Base-by-base conservation (phyloP, 352 stramenopile species). In the Saprolegnia diclina region DNA sequence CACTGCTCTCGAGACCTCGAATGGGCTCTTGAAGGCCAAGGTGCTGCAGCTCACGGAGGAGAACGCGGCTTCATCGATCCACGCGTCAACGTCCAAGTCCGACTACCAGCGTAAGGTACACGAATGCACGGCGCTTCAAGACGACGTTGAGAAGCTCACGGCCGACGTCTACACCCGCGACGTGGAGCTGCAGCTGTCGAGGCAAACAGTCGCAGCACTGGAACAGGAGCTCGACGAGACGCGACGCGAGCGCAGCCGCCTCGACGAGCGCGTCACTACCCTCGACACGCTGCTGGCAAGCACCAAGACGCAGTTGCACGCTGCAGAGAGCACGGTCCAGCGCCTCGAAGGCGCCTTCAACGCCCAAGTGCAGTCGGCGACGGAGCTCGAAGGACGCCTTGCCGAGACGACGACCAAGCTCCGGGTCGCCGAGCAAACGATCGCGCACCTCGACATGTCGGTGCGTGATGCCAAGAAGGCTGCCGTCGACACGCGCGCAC, bases 11-110 rank as follows among this genome's bases (percentile, higher is more conserved):
- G 78, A 85, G 40, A 61, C 64, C 4, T 74, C 66, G 2, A 72
- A 80, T 42, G 67, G 68, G 11, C 64, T 70, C 3, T 73, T 75
- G 0, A 87, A 82, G 69, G 69, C 83, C 70, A 79, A 82, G 64
- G 74, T 90, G 1, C 66, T 89, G 56, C 79, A 89, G 66, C 75
- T 90, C 13, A 89, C 77, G 35, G 77, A 90, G 56, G 79, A 85
- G 4, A 70, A 83, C n/a, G 85, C 80, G 21, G 79, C 69, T 18
- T 64, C 84, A 38, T 63, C 82, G 52, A 78, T 89, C 32, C 80
- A 79, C 21, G 56, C 83, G 46, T 19, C 75, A 9, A 11, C 66
- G 21, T 71, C 40, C n/a, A 59, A 80, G 18, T 74, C 77, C n/a
- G 71, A 77, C 32, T 64, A 52, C 9, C 77, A 74, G 18, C 76